Evolutionary conservation across 2,329 filamentous ascomycete genomes (phyloP), one percentile per base, ranked within the genome.

Genomic region (Arthrobotrys entomopaga): DNA sequence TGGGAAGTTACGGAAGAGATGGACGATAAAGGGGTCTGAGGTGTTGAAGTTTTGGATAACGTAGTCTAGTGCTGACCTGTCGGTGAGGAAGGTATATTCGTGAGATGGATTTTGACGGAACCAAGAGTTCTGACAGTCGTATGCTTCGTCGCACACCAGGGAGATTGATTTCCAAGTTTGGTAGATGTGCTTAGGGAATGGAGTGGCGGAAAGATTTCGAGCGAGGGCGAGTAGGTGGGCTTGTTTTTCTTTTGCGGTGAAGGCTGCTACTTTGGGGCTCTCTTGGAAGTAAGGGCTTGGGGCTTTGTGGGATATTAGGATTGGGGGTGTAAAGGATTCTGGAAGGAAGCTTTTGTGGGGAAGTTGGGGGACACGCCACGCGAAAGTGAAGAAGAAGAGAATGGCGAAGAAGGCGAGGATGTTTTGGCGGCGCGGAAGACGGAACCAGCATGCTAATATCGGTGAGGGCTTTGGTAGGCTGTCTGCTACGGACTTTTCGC

Each of bases 131-230:
- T 40, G 58, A 10, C 58, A 46, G 6, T 50, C 26, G 34, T 46
- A 74, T 11, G 63, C 42, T 20, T 67, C 70, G 2, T 64, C 57
- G 57, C 43, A n/a, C 1, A 63, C 63, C 13, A 74, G 43, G 13
- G 43, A 24, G 57, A 74, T 74, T 7, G 63, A 64, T 43, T 74
- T 74, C 70, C 70, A 74, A 10, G 70, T 74, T 24, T 74, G 70
- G 54, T 57, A 74, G 34, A 74, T 74, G n/a, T 74, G 65, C 15
- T 61, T 29, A 7, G 70, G 70, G 38, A 74, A 67, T 1, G 20
- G n/a, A 8, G 16, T n/a, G 34, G 59, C 50, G 2, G 70, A 63
- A 11, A 74, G 42, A 2, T 63, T 43, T 13, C 48, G 48, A 2
- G 70, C 57, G 1, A 50, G 56, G 0, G 13, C 13, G 3, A 58